Evolutionary conservation across 495 filamentous ascomycete species (phyloP), one percentile per base, ranked within the genome.

Genomic region (Aspergillus bertholletiae): DNA sequence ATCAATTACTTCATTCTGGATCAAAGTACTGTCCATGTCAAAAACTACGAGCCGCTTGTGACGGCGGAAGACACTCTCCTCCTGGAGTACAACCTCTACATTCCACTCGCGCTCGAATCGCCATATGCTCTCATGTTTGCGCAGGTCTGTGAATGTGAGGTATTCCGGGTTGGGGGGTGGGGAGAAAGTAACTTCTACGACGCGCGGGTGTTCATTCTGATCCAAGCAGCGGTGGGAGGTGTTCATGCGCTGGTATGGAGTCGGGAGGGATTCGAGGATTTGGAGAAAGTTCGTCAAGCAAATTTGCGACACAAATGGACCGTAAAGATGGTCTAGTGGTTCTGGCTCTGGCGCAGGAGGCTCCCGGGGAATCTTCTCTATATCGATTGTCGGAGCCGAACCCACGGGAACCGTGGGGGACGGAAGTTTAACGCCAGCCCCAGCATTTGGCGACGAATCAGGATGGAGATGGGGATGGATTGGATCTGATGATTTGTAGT

Each of bases 1-100:
- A 62, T 98, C 94, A 62, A 98, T 96, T 21, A 96, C 90, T 74
- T 98, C 94, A 65, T 98, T 90, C 53, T 92, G 83, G 60, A 98
- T 97, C 52, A 98, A 78, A 0, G 94, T 98, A 55, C 87, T 91
- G 70, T 98, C 94, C 94, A 98, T 98, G 65, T 98, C 94, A 61
- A 98, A 98, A 23, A 96, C 85, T 2, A 89, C 92, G 5, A 98
- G 74, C 2, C 89, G 84, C 64, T 90, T 88, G 65, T 92, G 80
- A 21, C 83, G 79, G 39, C 87, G 81, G 75, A 85, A 90, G n/a
- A 89, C 75, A 27, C 76, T 81, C 56, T 92, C 87, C 43, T 63
- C 60, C 66, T 91, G 86, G 47, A 95, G 73, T 9, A 87, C 82
- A 9, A 90, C 84, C 62, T 96, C 90, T 28, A 95, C 83, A 59